These are phyloP conservation scores for Botrytis hyacinthi DNA, from an alignment of 2,329 filamentous ascomycete species.

Conservation along the genomic window DNA sequence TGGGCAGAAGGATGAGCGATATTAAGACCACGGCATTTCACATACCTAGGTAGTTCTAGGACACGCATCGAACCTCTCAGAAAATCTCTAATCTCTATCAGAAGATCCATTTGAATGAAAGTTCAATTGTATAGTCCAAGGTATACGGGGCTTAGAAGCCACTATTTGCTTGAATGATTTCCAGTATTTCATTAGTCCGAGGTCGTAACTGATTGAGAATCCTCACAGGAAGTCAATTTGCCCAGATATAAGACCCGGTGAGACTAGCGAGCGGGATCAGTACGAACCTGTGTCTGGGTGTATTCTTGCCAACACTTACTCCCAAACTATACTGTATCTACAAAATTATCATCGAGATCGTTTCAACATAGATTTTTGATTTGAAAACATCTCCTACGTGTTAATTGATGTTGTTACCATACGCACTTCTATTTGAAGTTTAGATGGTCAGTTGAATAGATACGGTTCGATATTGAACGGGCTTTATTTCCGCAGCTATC, in stretches of 20 bases:
- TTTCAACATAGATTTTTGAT: not conserved
- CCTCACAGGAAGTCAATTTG: not conserved
- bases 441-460: not conserved
- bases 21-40: no score
- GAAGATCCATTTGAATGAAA: not conserved
- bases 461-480: not conserved
- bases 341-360: not conserved
- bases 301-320: not conserved
- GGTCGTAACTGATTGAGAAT: not conserved
- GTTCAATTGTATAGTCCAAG: not conserved
- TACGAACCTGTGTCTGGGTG: not conserved
- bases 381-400: not conserved
- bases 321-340: not conserved
- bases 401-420: not conserved
- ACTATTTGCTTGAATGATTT: not conserved
- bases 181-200: not conserved
- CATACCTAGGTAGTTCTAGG: slow-evolving; percentile 1
- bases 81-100: not conserved
- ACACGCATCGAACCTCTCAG: not conserved
- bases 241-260: not conserved
- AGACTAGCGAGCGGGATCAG: not conserved
- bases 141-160: not conserved
- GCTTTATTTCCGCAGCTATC: not conserved
- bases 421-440: not conserved
- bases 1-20: not conserved